A percentile compares a stretch with the other conserved stretches of the same genome.
These are phyloP conservation scores for Bruguiera gymnorhiza DNA, from an alignment of 345 rosid species.

Conservation along the genomic window DNA sequence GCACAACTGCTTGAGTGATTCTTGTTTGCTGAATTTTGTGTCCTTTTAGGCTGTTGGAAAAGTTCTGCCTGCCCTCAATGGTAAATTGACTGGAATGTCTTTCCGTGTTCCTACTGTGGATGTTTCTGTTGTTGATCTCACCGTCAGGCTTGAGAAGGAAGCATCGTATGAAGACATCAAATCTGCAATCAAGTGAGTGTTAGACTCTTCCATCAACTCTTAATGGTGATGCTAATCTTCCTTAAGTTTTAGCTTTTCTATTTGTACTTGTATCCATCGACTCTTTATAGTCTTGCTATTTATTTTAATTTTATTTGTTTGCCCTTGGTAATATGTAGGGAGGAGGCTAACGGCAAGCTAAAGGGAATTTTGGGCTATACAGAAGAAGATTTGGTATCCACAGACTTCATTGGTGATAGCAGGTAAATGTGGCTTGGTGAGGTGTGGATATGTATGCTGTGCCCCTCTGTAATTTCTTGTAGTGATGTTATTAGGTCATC, in stretches of 20 bases:
- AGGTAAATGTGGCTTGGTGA: constrained; percentile 28
- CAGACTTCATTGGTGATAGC: constrained; percentile 72
- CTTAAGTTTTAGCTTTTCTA: background rate
- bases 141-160: constrained; percentile 58
- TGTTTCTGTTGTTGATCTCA: constrained; percentile 56
- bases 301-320: background rate
- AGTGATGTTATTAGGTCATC: too few relatives aligned
- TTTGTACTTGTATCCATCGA: background rate
- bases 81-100: constrained; percentile 79
- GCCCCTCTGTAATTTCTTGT: too few relatives aligned
- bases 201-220: background rate
- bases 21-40: background rate
- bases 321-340: constrained; percentile 32
- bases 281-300: background rate
- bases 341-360: constrained; percentile 62
- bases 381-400: constrained; percentile 81
- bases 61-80: constrained; percentile 67
- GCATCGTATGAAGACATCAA: constrained; percentile 67
- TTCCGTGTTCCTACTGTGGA: constrained; percentile 55
- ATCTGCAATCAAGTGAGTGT: constrained; percentile 53
- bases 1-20: background rate
- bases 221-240: background rate
- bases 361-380: constrained; percentile 80
- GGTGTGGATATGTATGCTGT: too few relatives aligned
- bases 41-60: constrained; percentile 62